phyloP scores from a whole-genome alignment of 192 early-diverging fungal species.

The Coemansia pectinata region DNA sequence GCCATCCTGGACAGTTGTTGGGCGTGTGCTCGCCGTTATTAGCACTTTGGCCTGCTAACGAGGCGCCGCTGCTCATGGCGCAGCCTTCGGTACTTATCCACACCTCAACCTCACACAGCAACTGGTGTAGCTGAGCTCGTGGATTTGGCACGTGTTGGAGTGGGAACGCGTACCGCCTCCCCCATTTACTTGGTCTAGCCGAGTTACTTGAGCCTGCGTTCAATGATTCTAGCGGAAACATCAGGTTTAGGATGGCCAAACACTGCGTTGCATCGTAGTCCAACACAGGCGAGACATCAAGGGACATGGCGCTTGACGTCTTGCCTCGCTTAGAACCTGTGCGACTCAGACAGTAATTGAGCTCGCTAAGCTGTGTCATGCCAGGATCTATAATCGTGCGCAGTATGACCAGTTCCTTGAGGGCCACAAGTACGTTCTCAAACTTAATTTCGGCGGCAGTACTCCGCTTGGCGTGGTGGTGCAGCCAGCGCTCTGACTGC shows the following conservation, averaged over 20 bases:
- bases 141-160: constrained; percentile 40
- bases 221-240: constrained; percentile 39
- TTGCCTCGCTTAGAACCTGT: background rate
- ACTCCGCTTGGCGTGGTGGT: constrained; percentile 48
- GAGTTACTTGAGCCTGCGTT: constrained; percentile 1
- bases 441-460: constrained; percentile 44
- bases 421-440: constrained; percentile 46
- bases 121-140: constrained; percentile 39
- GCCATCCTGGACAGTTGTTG: constrained; percentile 34
- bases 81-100: constrained; percentile 30
- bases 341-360: background rate
- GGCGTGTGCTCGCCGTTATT: background rate
- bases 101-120: constrained; percentile 45
- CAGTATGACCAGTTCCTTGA: constrained; percentile 47
- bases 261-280: constrained; percentile 24
- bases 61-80: no score
- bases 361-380: constrained; percentile 17
- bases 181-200: background rate
- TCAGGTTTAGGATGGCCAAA: constrained; percentile 42
- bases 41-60: background rate
- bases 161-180: constrained; percentile 35
- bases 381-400: constrained; percentile 16
- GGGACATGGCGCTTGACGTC: background rate
- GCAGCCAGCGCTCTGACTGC: constrained; percentile 52
- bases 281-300: background rate